Evolutionary conservation across 805 yeast species (phyloP), one percentile per base, ranked within the genome.

Genomic region (Cyberlindnera japonica): DNA sequence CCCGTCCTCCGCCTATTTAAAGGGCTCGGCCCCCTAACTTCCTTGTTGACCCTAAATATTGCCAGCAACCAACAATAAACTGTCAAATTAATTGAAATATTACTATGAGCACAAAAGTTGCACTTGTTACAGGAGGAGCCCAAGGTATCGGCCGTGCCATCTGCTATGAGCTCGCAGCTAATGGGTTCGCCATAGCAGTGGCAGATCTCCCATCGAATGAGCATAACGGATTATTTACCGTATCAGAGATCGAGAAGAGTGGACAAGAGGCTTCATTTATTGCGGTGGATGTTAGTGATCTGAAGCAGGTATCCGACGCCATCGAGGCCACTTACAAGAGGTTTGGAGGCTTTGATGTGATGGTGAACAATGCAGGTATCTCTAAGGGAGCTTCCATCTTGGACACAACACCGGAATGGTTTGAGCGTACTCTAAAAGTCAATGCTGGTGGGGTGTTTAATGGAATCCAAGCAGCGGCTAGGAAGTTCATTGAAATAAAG

Each of bases 81-180:
- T n/a, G n/a, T n/a, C n/a, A n/a, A n/a, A n/a, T n/a, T n/a, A n/a
- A n/a, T n/a, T n/a, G n/a, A n/a, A n/a, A n/a, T n/a, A n/a, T n/a
- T n/a, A n/a, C n/a, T n/a, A n/a, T n/a, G n/a, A n/a, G n/a, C n/a
- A n/a, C 33, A 15, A 43, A 42, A 44, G 41, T 46, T 5, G 95
- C 95, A 3, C 78, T 87, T 23, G 75, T 87, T 18, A 87, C 95
- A 13, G 96, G 95, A 35, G 88, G 91, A 10, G 82, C 95, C 13
- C 93, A 86, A 53, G 95, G 95, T 7, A 79, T 88, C 54, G 95
- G 96, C 35, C 83, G 81, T 57, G 89, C 85, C 57, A 87, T 74
- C 57, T 81, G 93, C 6, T 56, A 65, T 25, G 95, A 87, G 63
- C 71, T 88, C 56, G 95, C 95, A 12, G 62, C 68, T 39, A 76